These are phyloP conservation scores for Didymella lethalis DNA, from an alignment of 2,329 filamentous ascomycete species.

Conservation along the genomic window DNA sequence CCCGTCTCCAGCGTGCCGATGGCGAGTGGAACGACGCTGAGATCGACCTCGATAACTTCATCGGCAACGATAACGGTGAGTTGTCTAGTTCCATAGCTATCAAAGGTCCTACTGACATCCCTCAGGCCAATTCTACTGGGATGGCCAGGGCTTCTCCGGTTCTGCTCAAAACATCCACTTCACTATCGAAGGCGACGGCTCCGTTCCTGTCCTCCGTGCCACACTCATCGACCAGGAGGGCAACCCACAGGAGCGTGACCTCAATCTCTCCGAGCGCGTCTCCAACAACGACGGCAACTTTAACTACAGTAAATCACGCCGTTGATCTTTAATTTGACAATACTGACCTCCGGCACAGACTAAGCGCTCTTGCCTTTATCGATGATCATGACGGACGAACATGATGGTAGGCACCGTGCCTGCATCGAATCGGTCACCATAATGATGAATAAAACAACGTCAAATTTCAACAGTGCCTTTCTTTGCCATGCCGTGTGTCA, in stretches of 20 bases:
- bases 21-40: conserved; percentile 57
- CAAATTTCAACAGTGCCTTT: conserved; percentile 9
- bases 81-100: neutral
- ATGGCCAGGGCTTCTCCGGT: conserved; percentile 56
- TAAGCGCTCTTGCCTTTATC: conserved; percentile 3
- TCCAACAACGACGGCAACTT: conserved; percentile 60
- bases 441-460: conserved; percentile 20
- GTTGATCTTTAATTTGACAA: neutral
- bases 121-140: conserved; percentile 58
- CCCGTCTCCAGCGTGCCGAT: conserved; percentile 52
- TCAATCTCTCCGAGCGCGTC: conserved; percentile 66
- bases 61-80: conserved; percentile 63
- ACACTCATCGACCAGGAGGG: conserved; percentile 55
- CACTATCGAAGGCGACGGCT: conserved; percentile 59
- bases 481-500: neutral
- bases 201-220: conserved; percentile 63
- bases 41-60: conserved; percentile 59
- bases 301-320: conserved; percentile 25
- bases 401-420: neutral
- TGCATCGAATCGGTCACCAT: conserved; percentile 2
- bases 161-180: conserved; percentile 60
- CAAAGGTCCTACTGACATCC: neutral
- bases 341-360: conserved; percentile 6
- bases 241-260: conserved; percentile 53
- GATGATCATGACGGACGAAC: conserved; percentile 2